Evolutionary conservation across 257 asterid species (phyloP).

Genomic region (Pogostemon cablin): DNA sequence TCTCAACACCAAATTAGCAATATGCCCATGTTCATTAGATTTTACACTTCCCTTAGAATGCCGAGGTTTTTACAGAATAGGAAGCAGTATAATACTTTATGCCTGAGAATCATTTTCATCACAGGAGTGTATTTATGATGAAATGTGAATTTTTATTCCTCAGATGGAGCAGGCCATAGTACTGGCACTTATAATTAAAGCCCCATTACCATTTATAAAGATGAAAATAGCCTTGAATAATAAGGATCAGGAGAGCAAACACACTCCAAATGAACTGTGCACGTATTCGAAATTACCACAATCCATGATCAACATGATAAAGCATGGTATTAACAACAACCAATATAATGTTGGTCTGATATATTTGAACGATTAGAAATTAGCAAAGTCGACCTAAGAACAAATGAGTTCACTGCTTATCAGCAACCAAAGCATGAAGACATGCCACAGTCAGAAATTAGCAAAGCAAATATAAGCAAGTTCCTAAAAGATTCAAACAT

Average conservation of each 20-base stretch:
- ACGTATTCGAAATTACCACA: background rate
- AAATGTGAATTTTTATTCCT: background rate
- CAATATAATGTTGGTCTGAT: background rate
- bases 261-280: background rate
- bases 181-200: slow-evolving; percentile 3
- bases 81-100: background rate
- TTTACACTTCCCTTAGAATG: background rate
- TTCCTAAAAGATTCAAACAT: background rate
- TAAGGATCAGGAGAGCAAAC: background rate
- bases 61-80: background rate
- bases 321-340: background rate
- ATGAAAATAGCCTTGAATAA: background rate
- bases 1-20: background rate
- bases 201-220: background rate
- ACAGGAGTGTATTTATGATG: background rate
- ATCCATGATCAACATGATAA: background rate
- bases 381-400: background rate
- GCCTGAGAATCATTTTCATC: background rate
- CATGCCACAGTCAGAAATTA: background rate
- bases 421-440: background rate
- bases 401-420: background rate
- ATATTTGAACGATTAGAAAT: background rate
- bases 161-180: background rate
- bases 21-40: too few species aligned
- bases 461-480: background rate